These are phyloP conservation scores for Zygosaccharomyces sapae DNA, from an alignment of 1,139 yeast species.

Conservation along the genomic window DNA sequence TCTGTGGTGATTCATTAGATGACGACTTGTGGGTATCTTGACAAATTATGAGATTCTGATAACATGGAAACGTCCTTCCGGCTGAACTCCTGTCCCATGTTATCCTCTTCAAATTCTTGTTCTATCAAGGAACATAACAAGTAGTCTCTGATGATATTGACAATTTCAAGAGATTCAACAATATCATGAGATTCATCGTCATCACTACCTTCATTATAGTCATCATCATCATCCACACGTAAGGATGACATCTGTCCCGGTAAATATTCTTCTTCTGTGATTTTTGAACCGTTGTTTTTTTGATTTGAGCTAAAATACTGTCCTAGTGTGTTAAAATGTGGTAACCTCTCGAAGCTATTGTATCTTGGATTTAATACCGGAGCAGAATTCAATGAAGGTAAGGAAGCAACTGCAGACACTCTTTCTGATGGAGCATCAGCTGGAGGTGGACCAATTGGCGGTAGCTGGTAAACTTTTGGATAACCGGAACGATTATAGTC, in stretches of 20 bases:
- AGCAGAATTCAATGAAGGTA: conserved; percentile 14
- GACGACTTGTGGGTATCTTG: conserved; percentile 14
- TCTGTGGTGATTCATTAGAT: conserved; percentile 2
- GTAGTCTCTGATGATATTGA: conserved; percentile 30
- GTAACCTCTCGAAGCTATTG: conserved; percentile 14
- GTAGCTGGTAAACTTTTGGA: conserved; percentile 17
- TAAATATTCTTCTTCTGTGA: conserved; percentile 7
- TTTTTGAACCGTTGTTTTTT: conserved; percentile 20
- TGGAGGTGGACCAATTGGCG: conserved; percentile 15
- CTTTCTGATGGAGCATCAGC: conserved; percentile 6
- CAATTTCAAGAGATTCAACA: conserved; percentile 17
- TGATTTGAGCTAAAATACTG: conserved; percentile 26
- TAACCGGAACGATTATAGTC: conserved; percentile 8
- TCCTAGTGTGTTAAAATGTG: conserved; percentile 13
- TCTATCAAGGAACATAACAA: conserved; percentile 30
- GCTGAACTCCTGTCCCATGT: conserved; percentile 9
- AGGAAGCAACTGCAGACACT: conserved; percentile 6
- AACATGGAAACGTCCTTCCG: background rate
- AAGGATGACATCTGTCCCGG: conserved; percentile 3
- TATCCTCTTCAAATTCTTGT: conserved; percentile 23
- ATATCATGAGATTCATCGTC: conserved; percentile 13
- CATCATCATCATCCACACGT: conserved; percentile 2
- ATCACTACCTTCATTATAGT: conserved; percentile 11
- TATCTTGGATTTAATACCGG: conserved; percentile 18
- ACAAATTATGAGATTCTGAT: conserved; percentile 1